Evolutionary conservation across 441 rosid genomes (phyloP), one percentile per base, ranked within the genome.

Genomic region (Aquilaria agallochum): DNA sequence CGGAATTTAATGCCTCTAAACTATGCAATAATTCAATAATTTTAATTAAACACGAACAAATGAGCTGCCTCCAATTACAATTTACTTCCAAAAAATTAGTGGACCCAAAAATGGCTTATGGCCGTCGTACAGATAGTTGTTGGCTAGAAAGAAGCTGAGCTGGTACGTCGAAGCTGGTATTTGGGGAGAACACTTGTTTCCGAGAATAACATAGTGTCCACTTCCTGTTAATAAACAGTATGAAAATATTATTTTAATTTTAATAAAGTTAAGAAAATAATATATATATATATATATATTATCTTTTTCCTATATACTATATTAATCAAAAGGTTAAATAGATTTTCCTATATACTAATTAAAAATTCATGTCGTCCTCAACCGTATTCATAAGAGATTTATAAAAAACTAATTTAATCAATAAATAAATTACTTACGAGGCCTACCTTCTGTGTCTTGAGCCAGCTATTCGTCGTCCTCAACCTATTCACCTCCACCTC

Each of bases 401-500:
- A 9, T 11, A 9, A 1, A 55, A 11, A 10, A 30, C 27, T 20
- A 20, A 20, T 20, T 20, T 20, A 20, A 20, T 20, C 27, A 20
- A 20, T 20, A 20, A 20, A 20, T 20, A 20, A 20, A 20, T 20
- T 20, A 20, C 27, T 20, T 20, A 20, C 27, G 27, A 20, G 27
- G 27, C 27, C 27, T 56, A 56, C 59, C 59, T 34, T 56, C 9
- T 56, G 47, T 30, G 42, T 53, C 14, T 5, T 63, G 53, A 63
- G 66, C 59, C 66, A 52, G 66, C 45, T 53, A 53, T 53, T 63
- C 59, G 14, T 44, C 53, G 53, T 53, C 58, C 40, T 52, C 31
- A 63, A 53, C 27, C 53, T 58, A 12, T 42, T 52, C 45, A 63
- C 66, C 53, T 63, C 66, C 13, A 12, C 44, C 59, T 63, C 66